Evolutionary conservation across 1,139 yeast species (phyloP).

Genomic region (Yamadazyma conglobata): DNA sequence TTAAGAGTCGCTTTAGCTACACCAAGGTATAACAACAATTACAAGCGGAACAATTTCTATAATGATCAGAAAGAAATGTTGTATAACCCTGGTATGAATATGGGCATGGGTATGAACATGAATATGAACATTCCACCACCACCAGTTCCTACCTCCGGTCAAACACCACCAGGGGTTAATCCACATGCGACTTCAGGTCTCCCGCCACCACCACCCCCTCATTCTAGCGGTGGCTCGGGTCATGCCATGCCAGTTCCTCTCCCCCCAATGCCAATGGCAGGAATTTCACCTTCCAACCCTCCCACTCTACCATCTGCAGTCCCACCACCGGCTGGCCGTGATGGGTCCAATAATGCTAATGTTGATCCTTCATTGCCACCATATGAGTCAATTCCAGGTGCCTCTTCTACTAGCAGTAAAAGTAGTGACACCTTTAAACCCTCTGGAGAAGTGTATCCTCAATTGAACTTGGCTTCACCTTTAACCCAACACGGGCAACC

Average conservation of each 20-base stretch:
- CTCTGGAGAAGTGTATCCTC: constrained; percentile 2
- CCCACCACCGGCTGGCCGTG: constrained; percentile 2
- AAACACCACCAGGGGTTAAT: constrained; percentile 4
- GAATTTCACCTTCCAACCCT: constrained; percentile 1
- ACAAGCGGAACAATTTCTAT: constrained; percentile 5
- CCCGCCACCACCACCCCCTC: constrained; percentile 2
- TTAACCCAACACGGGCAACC: constrained; percentile 13
- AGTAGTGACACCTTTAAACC: background rate
- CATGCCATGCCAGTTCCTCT: background rate
- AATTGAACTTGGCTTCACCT: constrained; percentile 2
- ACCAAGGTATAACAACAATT: constrained; percentile 35
- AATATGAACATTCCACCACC: constrained; percentile 1
- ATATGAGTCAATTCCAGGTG: background rate
- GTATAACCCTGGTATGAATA: constrained; percentile 8
- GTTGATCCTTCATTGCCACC: constrained; percentile 1
- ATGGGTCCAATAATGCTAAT: background rate
- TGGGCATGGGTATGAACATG: constrained; percentile 2
- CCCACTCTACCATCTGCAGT: background rate
- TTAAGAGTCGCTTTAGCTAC: constrained; percentile 71
- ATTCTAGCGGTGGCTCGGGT: constrained; percentile 8
- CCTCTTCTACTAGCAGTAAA: background rate
- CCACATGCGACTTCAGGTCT: constrained; percentile 5
- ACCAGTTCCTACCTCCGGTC: constrained; percentile 1
- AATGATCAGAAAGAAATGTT: constrained; percentile 15
- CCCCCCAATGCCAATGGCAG: background rate